Conservation (phyloP, 495 filamentous ascomycete genomes). For the Lepraria neglecta region DNA sequence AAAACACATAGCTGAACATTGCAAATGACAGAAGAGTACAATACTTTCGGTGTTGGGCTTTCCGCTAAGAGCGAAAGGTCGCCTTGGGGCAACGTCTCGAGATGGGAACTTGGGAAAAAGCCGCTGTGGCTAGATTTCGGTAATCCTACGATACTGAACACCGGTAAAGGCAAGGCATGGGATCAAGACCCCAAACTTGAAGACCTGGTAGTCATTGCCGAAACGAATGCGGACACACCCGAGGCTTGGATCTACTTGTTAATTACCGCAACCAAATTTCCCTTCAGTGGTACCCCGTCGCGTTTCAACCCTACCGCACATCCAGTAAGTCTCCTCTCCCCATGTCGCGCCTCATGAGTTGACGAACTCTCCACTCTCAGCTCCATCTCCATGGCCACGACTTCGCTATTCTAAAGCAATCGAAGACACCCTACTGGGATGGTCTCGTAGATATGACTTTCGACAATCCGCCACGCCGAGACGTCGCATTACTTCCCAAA, state of each 20-base stretch:
- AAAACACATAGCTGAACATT: not conserved
- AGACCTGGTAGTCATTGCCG: slow-evolving; percentile 24
- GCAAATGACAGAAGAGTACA: not conserved
- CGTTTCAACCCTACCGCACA: slow-evolving; percentile 8
- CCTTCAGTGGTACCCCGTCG: not conserved
- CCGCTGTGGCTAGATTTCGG: slow-evolving; percentile 39
- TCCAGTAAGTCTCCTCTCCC: slow-evolving; percentile 23
- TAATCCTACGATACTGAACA: slow-evolving; percentile 35
- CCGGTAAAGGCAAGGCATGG: not conserved
- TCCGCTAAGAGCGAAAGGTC: not conserved
- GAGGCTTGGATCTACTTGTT: slow-evolving; percentile 18
- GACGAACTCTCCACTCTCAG: slow-evolving; percentile 1
- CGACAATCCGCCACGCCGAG: slow-evolving; percentile 48
- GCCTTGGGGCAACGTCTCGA: slow-evolving; percentile 27
- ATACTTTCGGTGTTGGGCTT: not conserved
- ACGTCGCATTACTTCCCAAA: slow-evolving; percentile 49
- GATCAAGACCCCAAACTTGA: not conserved
- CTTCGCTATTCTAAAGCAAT: slow-evolving; percentile 51
- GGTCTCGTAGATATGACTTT: slow-evolving; percentile 28
- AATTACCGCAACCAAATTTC: slow-evolving; percentile 5
- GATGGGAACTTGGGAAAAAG: slow-evolving; percentile 40
- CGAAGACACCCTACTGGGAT: slow-evolving; percentile 24
- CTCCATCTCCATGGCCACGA: slow-evolving; percentile 56
- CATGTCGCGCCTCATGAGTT: not conserved
- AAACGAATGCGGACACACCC: slow-evolving; percentile 4